phyloP scores from a whole-genome alignment of 1,139 yeast species.

The Zygosaccharomyces pseudobailii region DNA sequence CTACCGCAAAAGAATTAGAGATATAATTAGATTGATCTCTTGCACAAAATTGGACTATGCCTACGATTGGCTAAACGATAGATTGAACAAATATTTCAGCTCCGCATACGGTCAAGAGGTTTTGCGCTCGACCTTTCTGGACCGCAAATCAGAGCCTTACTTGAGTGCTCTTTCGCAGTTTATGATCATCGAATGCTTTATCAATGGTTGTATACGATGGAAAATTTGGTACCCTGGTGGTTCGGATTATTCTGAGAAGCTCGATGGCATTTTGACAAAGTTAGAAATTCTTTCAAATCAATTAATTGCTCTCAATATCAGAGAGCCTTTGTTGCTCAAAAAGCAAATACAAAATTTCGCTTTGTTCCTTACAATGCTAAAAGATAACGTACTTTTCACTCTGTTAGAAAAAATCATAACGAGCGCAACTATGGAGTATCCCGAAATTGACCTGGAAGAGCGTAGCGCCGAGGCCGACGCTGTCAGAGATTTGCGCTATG shows the following conservation, averaged over 20 bases:
- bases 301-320: slow-evolving; percentile 65
- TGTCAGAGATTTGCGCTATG: slow-evolving; percentile 80
- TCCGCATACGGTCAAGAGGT: slow-evolving; percentile 69
- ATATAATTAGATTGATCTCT: slow-evolving; percentile 79
- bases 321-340: slow-evolving; percentile 76
- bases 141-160: slow-evolving; percentile 58
- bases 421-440: slow-evolving; percentile 82
- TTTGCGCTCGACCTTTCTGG: slow-evolving; percentile 50
- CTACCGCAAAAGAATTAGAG: slow-evolving; percentile 82
- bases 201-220: slow-evolving; percentile 96
- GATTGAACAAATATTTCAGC: slow-evolving; percentile 68
- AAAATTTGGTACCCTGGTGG: slow-evolving; percentile 72
- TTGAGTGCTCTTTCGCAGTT: slow-evolving; percentile 78
- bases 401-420: slow-evolving; percentile 83
- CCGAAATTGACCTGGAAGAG: slow-evolving; percentile 48
- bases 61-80: slow-evolving; percentile 70
- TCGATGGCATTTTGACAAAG: slow-evolving; percentile 52
- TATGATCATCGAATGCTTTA: slow-evolving; percentile 80
- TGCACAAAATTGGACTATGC: slow-evolving; percentile 85
- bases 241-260: slow-evolving; percentile 56
- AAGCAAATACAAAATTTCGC: slow-evolving; percentile 90
- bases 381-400: slow-evolving; percentile 75
- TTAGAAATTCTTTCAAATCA: slow-evolving; percentile 77
- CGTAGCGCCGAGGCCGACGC: slow-evolving; percentile 73
- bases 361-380: slow-evolving; percentile 91